phyloP scores from a whole-genome alignment of 768 basidiomycete genomes.

The Cystoderma amianthinum region DNA sequence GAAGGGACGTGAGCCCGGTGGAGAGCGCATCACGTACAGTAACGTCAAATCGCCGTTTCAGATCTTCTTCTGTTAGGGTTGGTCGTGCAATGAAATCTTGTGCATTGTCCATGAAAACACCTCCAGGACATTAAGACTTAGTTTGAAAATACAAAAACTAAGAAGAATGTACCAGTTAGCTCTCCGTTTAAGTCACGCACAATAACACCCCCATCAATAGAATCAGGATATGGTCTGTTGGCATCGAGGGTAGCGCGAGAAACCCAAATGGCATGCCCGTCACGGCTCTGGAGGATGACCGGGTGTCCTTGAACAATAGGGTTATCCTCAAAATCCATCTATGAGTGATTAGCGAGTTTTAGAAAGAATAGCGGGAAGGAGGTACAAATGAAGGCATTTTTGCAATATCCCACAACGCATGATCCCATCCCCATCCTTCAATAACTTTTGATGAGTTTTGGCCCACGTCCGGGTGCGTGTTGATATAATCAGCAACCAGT shows the following conservation, averaged over 20 bases:
- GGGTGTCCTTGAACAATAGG: not conserved
- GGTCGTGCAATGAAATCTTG: not conserved
- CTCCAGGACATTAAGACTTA: not conserved
- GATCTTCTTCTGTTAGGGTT: not conserved
- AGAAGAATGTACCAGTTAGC: conserved; percentile 45
- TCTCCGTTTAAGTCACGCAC: conserved; percentile 40
- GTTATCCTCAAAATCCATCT: not conserved
- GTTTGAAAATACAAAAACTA: no score
- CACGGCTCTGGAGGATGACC: not conserved
- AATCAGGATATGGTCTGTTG: not conserved
- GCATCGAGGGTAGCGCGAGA: not conserved
- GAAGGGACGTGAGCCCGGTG: not conserved
- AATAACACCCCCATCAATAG: conserved; percentile 29
- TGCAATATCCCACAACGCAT: conserved; percentile 47
- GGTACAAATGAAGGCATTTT: conserved; percentile 55
- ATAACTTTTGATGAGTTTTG: conserved; percentile 41
- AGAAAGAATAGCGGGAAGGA: no score
- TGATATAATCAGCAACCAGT: conserved; percentile 41
- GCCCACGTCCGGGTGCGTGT: conserved; percentile 31
- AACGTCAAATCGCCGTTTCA: not conserved
- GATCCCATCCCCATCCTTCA: conserved; percentile 74
- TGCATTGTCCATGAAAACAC: conserved; percentile 11
- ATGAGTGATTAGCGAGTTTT: not conserved
- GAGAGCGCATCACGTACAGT: not conserved
- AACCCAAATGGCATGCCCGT: conserved; percentile 3